Base-by-base conservation (phyloP, 1,139 yeast species). In the Geotrichum restrictum region DNA sequence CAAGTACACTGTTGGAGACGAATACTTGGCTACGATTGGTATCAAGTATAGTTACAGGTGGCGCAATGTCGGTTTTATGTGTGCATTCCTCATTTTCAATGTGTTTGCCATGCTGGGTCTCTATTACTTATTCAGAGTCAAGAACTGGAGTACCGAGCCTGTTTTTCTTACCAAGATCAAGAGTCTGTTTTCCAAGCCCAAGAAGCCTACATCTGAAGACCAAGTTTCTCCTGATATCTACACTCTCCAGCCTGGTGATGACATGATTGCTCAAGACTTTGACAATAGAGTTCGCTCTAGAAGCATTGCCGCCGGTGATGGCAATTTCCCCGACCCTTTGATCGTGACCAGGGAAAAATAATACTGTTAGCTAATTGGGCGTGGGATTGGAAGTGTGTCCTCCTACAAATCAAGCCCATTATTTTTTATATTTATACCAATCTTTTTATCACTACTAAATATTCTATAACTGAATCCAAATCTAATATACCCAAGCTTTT, bases 21-120 rank as follows among this genome's bases (percentile, higher is more conserved):
- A 79, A 46, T 82, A 72, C 60, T 64, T 83, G 61, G 55, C 61
- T 0, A 66, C 71, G 4, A 66, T 80, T 52, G 74, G 75, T 47
- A 73, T 79, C 50, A 66, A 69, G 39, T 82, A 69, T 63, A 59
- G 68, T 34, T 65, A 80, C 56, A 67, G 80, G 48, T 80, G 85
- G 85, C 71, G 83, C 61, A 76, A 80, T 62, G 71, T 77, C 59
- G 84, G 84, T 53, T 72, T 79, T 59, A 69, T 78, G 66, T 68
- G 75, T 68, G 76, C 70, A 43, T 79, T 73, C 62, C 70, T 77
- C 51, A 64, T 65, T 19, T 73, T 79, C 64, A 77, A 79, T 62
- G 61, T 76, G 47, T 59, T 61, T 51, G 77, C 76, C 21, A 76
- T 77, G 77, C 63, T 72, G 27, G 48, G 55, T 5, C 63, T 72